phyloP scores from a whole-genome alignment of 2,329 filamentous ascomycete genomes.

The Colletotrichum zoysiae region DNA sequence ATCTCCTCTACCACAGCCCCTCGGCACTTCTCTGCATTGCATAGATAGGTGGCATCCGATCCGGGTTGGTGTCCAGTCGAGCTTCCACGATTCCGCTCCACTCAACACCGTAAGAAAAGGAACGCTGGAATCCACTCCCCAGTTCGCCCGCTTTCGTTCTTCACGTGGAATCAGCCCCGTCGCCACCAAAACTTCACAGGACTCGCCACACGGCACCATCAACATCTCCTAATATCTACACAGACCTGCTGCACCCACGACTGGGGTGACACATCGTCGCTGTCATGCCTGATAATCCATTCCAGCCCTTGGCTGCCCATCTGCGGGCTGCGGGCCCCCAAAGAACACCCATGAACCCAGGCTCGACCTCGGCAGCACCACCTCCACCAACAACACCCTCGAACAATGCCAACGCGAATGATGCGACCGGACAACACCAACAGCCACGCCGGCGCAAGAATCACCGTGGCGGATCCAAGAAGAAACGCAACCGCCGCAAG shows the following conservation, averaged over 20 bases:
- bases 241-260: slow-evolving; percentile 26
- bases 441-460: slow-evolving; percentile 69
- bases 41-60: slow-evolving; percentile 2
- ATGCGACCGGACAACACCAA: slow-evolving; percentile 35
- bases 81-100: slow-evolving; percentile 24
- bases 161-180: slow-evolving; percentile 38
- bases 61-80: slow-evolving; percentile 12
- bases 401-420: slow-evolving; percentile 29
- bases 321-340: slow-evolving; percentile 29
- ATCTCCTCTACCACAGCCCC: slow-evolving; percentile 8
- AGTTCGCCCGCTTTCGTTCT: slow-evolving; percentile 17
- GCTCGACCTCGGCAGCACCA: slow-evolving; percentile 38
- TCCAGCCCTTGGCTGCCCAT: slow-evolving; percentile 45
- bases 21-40: slow-evolving; percentile 10
- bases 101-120: slow-evolving; percentile 13
- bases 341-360: slow-evolving; percentile 32
- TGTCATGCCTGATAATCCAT: slow-evolving; percentile 52
- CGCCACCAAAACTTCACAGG: slow-evolving; percentile 32
- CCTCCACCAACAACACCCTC: slow-evolving; percentile 32
- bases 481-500: slow-evolving; percentile 80
- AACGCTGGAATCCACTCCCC: slow-evolving; percentile 9
- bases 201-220: slow-evolving; percentile 24
- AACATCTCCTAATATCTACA: slow-evolving; percentile 23
- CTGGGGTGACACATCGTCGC: slow-evolving; percentile 27
- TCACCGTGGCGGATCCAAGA: slow-evolving; percentile 82